A percentile compares a stretch with the other conserved stretches of the same genome.
phyloP scores from a whole-genome alignment of 2,329 filamentous ascomycete genomes.

The Chaetomium strumarium region DNA sequence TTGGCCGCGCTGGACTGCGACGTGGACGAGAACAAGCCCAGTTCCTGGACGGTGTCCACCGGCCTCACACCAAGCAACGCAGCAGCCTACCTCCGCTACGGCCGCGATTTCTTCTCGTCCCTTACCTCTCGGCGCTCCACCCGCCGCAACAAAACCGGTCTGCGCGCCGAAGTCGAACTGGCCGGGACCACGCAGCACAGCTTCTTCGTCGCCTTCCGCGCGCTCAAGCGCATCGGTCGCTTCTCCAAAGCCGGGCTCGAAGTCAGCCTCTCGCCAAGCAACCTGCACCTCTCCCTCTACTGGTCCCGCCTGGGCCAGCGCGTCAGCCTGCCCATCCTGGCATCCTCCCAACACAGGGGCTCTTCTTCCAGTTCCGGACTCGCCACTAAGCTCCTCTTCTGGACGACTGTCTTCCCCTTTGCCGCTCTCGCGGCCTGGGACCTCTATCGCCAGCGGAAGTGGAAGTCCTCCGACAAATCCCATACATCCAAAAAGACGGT shows the following conservation, averaged over 20 bases:
- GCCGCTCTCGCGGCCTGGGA: conserved; percentile 35
- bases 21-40: conserved; percentile 23
- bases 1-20: conserved; percentile 36
- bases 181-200: conserved; percentile 33
- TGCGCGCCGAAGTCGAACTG: conserved; percentile 40
- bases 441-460: conserved; percentile 23
- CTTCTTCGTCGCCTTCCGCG: conserved; percentile 39
- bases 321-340: conserved; percentile 39
- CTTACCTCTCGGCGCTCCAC: neutral
- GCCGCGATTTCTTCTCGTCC: conserved; percentile 30
- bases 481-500: conserved; percentile 3
- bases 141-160: conserved; percentile 11
- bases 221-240: conserved; percentile 36
- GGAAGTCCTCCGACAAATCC: neutral
- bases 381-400: conserved; percentile 32
- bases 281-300: conserved; percentile 41
- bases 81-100: conserved; percentile 35
- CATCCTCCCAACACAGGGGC: conserved; percentile 26
- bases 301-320: conserved; percentile 42
- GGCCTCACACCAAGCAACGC: conserved; percentile 28
- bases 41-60: conserved; percentile 38
- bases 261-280: conserved; percentile 36
- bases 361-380: conserved; percentile 14
- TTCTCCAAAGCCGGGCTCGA: conserved; percentile 41
- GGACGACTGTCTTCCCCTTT: conserved; percentile 36